Evolutionary conservation across 2,329 filamentous ascomycete genomes (phyloP), one percentile per base, ranked within the genome.

Genomic region (Colletotrichum neosansevieriae): DNA sequence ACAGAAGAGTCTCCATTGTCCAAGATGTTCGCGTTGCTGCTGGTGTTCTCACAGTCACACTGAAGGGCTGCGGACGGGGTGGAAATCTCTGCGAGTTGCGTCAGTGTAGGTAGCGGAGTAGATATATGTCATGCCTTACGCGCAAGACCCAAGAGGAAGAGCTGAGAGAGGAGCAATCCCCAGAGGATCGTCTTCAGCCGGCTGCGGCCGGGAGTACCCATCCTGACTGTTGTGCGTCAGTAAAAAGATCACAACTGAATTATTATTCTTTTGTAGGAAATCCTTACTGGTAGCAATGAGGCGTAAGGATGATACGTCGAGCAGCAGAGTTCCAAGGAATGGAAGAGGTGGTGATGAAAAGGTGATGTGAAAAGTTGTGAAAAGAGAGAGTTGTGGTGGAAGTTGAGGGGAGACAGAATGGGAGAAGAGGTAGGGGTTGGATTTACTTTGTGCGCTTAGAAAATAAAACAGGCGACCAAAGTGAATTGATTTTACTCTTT

Each of bases 21-120:
- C 47, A 54, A 21, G 21, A 54, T 24, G 21, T 13, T 21, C 3
- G 49, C 5, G 38, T 13, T 12, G 12, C 19, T 40, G 21, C 12
- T 34, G 2, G 36, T 12, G 47, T 40, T 49, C 38, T 56, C 49
- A 19, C 63, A 66, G 32, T 15, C 17, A 15, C 63, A 64, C 9
- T 49, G 38, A n/a, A 47, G 32, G n/a, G 45, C 4, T 19, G 29
- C 15, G 7, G 44, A 12, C 1, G n/a, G 6, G 0, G n/a, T 19
- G 2, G 24, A 4, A 9, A 24, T 6, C 32, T 54, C 47, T 58
- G 19, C 2, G 5, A 10, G 7, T 3, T 4, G 13, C 6, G 2
- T 19, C 24, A 4, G 6, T 19, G 4, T 5, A 6, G 1, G 2
- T 10, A 1, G 10, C 7, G 3, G 24, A 13, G 12, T 2, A 13